phyloP scores from a whole-genome alignment of 78 protist species.

The Thecamonas trahens region DNA sequence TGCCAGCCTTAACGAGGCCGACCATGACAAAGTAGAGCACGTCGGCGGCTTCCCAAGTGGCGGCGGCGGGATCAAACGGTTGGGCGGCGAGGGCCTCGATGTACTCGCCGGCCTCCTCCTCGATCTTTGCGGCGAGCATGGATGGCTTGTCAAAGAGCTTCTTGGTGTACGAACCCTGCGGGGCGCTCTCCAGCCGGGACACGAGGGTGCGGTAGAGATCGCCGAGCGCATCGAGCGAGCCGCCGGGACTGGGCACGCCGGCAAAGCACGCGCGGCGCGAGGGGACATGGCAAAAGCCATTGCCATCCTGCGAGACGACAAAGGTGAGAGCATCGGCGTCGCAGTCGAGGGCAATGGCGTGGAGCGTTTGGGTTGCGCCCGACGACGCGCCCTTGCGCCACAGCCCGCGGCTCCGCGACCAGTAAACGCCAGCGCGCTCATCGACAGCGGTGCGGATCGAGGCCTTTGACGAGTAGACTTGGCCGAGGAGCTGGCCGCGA shows the following conservation, averaged over 20 bases:
- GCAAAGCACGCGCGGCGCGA: conserved; percentile 16
- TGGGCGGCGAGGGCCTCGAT: conserved; percentile 3
- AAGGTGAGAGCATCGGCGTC: conserved; percentile 47
- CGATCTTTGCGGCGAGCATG: conserved; percentile 37
- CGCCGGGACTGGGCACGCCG: neutral
- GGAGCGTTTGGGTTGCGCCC: conserved; percentile 47
- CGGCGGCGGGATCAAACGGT: conserved; percentile 20
- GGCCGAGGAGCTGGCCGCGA: conserved; percentile 32
- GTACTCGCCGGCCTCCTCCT: conserved; percentile 59
- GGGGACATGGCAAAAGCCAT: conserved; percentile 41
- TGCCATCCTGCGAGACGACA: conserved; percentile 42
- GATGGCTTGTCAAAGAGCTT: conserved; percentile 47
- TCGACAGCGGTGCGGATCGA: conserved; percentile 15
- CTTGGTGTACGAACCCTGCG: conserved; percentile 53
- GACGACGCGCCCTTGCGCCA: conserved; percentile 65
- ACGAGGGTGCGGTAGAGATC: conserved; percentile 1
- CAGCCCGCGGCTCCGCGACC: conserved; percentile 50
- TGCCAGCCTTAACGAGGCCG: conserved; percentile 6
- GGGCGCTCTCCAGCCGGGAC: conserved; percentile 6
- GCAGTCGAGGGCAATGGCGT: conserved; percentile 34
- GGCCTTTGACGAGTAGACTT: conserved; percentile 37
- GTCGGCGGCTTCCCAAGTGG: conserved; percentile 59
- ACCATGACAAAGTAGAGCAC: conserved; percentile 41
- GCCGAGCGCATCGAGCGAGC: conserved; percentile 18
- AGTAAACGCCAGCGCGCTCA: conserved; percentile 44